Percentiles rank a stretch among this genome's conserved stretches.
Conservation (phyloP, 805 yeast genomes). For the Kazachstania psychrophila region DNA sequence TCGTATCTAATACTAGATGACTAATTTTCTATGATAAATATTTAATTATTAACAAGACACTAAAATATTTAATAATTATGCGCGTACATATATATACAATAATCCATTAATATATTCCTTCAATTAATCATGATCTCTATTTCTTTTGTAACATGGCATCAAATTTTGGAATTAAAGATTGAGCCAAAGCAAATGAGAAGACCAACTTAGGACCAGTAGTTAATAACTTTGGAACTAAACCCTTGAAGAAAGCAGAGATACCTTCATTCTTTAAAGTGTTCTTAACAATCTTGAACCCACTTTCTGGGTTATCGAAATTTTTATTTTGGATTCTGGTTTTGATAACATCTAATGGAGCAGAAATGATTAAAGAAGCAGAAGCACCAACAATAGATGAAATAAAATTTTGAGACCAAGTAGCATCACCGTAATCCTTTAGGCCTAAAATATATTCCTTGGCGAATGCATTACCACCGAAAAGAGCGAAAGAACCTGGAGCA, state of each 20-base stretch:
- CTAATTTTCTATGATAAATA: too few relatives aligned
- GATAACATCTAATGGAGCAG: slow-evolving; percentile 96
- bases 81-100: too few relatives aligned
- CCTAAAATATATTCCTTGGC: slow-evolving; percentile 94
- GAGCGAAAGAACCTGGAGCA: slow-evolving; percentile 97
- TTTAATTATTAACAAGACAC: too few relatives aligned
- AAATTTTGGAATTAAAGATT: slow-evolving; percentile 91
- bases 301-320: slow-evolving; percentile 90
- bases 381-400: slow-evolving; percentile 94
- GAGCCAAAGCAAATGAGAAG: slow-evolving; percentile 96
- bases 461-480: slow-evolving; percentile 97
- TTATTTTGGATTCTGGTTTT: slow-evolving; percentile 97
- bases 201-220: slow-evolving; percentile 98
- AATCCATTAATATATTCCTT: too few relatives aligned
- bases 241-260: slow-evolving; percentile 82
- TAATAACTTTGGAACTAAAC: slow-evolving; percentile 88
- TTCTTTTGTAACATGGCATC: slow-evolving; percentile 48
- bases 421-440: slow-evolving; percentile 74
- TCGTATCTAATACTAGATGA: too few relatives aligned
- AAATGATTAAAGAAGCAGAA: slow-evolving; percentile 88
- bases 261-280: slow-evolving; percentile 93
- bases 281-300: slow-evolving; percentile 85
- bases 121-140: slow-evolving; percentile 1
- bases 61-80: too few relatives aligned
- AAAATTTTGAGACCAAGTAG: slow-evolving; percentile 93